These are phyloP conservation scores for Trichoderma sp. DNA, from an alignment of 2,329 filamentous ascomycete genomes.

Conservation along the genomic window DNA sequence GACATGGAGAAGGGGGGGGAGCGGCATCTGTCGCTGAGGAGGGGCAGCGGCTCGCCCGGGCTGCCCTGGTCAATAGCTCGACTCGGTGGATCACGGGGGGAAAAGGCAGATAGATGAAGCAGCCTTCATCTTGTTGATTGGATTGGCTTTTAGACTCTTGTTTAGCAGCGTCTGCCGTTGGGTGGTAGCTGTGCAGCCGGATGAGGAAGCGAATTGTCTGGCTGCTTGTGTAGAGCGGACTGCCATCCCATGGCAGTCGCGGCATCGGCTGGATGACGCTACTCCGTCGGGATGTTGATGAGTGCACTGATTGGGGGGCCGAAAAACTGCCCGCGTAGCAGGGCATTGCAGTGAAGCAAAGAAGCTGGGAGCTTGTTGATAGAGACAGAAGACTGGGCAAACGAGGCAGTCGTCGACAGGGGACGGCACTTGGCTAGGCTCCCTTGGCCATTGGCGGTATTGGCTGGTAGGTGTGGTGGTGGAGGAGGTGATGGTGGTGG, in stretches of 20 bases:
- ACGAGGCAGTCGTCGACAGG: slow-evolving; percentile 10
- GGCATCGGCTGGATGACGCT: neutral
- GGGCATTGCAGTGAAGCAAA: neutral
- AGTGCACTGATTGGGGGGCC: no score
- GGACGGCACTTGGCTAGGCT: slow-evolving; percentile 14
- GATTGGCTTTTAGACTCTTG: slow-evolving; percentile 9
- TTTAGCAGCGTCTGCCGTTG: neutral
- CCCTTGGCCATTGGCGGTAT: slow-evolving; percentile 13
- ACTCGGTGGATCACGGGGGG: slow-evolving; percentile 18
- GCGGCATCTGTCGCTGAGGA: slow-evolving; percentile 1
- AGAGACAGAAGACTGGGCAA: neutral
- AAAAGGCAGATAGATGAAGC: slow-evolving; percentile 22
- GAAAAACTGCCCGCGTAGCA: neutral
- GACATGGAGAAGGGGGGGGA: slow-evolving; percentile 16
- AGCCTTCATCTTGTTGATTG: slow-evolving; percentile 16
- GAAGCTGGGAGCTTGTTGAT: neutral
- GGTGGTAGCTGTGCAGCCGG: neutral
- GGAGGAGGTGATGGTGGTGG: neutral
- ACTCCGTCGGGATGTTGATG: neutral
- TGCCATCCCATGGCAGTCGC: neutral
- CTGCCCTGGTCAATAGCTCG: slow-evolving; percentile 18
- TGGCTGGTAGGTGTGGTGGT: neutral
- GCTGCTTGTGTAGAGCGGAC: neutral
- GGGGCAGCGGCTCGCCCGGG: slow-evolving; percentile 24
- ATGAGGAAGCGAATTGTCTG: neutral